These are phyloP conservation scores for Phoenix roebelenii DNA, from an alignment of 176 grass and related monocot species.

Conservation along the genomic window DNA sequence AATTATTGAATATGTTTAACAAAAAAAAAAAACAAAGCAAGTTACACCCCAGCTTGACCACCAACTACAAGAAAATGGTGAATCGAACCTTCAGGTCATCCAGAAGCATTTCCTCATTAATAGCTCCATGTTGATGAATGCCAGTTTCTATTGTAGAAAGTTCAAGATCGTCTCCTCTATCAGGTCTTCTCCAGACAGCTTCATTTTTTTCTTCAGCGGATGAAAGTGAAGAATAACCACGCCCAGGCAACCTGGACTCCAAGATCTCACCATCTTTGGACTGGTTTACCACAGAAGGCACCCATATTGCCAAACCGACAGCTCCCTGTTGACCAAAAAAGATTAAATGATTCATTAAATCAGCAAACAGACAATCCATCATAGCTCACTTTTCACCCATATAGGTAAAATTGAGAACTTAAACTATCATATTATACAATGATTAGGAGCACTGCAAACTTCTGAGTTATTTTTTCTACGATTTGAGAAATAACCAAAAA, in stretches of 20 bases:
- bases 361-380: too few species aligned
- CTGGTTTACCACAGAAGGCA: constrained; percentile 88
- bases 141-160: constrained; percentile 53
- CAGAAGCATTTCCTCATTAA: constrained; percentile 71
- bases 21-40: constrained; percentile 2
- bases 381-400: too few species aligned
- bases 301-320: constrained; percentile 98
- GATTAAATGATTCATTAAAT: not conserved
- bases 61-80: not conserved
- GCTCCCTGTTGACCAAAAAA: constrained; percentile 55
- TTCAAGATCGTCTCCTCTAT: constrained; percentile 52
- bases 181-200: constrained; percentile 30
- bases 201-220: constrained; percentile 50
- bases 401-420: too few species aligned
- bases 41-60: not conserved
- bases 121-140: constrained; percentile 37
- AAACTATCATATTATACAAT: too few species aligned
- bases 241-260: constrained; percentile 44
- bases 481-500: too few species aligned
- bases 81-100: constrained; percentile 90
- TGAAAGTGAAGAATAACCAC: constrained; percentile 68
- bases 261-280: constrained; percentile 35
- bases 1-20: too few species aligned
- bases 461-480: too few species aligned
- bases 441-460: too few species aligned